phyloP scores from a whole-genome alignment of 2,329 filamentous ascomycete genomes.

The Claviceps purpurea region DNA sequence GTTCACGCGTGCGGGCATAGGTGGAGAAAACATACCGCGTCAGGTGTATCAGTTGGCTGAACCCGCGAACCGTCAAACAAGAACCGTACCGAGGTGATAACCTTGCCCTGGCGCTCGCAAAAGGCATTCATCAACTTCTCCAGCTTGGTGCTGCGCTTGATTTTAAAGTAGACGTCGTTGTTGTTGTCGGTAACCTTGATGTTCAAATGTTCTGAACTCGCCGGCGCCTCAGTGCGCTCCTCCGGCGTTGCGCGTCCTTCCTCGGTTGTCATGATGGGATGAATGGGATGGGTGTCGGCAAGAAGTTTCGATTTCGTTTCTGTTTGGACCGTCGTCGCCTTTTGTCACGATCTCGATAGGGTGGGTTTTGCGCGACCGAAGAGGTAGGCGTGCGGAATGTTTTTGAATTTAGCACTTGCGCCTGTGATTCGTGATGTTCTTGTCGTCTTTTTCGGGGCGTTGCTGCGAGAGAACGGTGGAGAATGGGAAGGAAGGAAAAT shows the following conservation, averaged over 20 bases:
- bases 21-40: constrained; percentile 53
- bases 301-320: too few relatives aligned
- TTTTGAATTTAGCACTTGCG: background rate
- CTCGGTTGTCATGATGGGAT: constrained; percentile 27
- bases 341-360: too few relatives aligned
- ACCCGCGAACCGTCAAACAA: constrained; percentile 94
- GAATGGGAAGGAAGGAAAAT: background rate
- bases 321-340: too few relatives aligned
- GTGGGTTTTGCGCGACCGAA: too few relatives aligned
- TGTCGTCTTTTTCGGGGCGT: too few relatives aligned
- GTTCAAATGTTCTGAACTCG: constrained; percentile 72
- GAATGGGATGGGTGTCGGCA: background rate
- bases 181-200: constrained; percentile 99
- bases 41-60: constrained; percentile 76
- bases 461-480: background rate
- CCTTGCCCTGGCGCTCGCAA: constrained; percentile 91
- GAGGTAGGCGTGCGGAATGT: too few relatives aligned
- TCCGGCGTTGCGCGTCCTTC: constrained; percentile 33
- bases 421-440: background rate
- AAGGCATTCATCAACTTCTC: constrained; percentile 99
- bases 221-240: constrained; percentile 27
- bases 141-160: constrained; percentile 89
- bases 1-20: too few relatives aligned
- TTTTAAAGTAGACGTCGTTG: constrained; percentile 99
- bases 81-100: constrained; percentile 72